These are phyloP conservation scores for Isoetes engelmannii DNA, from an alignment of 83 land plant genomes.

Conservation along the genomic window DNA sequence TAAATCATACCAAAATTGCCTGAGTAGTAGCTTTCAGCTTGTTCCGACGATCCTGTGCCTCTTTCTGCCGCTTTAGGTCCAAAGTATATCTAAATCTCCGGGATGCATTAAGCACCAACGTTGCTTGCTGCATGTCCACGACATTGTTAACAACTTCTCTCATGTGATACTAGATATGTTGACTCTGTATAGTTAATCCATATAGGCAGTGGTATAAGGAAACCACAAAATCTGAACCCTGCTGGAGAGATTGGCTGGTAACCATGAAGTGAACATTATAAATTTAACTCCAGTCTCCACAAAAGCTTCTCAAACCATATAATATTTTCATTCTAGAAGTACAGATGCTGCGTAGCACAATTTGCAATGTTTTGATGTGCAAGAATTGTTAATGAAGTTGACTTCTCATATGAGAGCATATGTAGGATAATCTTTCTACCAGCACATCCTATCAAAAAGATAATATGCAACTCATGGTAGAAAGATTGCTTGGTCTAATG, in stretches of 20 bases:
- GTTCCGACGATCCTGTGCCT: slow-evolving; percentile 33
- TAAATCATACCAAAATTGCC: slow-evolving; percentile 1
- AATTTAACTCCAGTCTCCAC: background rate
- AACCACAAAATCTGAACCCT: background rate
- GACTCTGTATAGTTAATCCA: background rate
- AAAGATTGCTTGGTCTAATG: too few species aligned
- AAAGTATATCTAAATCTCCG: slow-evolving; percentile 79
- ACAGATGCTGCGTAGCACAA: too few species aligned
- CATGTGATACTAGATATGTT: background rate
- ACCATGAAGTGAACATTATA: background rate
- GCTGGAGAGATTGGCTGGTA: background rate
- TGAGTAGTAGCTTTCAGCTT: slow-evolving; percentile 1
- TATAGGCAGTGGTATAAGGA: background rate
- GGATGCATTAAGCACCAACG: slow-evolving; percentile 83
- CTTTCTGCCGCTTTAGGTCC: slow-evolving; percentile 49
- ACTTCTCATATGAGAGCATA: too few species aligned
- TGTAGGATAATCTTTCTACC: too few species aligned
- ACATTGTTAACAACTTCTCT: too few species aligned
- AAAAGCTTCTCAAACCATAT: too few species aligned
- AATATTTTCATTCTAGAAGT: too few species aligned
- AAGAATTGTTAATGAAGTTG: too few species aligned
- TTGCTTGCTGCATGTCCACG: slow-evolving; percentile 55
- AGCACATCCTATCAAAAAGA: too few species aligned
- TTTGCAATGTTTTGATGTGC: too few species aligned
- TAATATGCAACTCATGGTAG: too few species aligned